Evolutionary conservation across 2,329 filamentous ascomycete genomes (phyloP), one percentile per base, ranked within the genome.

Genomic region (Paracoccidioides lutzii): DNA sequence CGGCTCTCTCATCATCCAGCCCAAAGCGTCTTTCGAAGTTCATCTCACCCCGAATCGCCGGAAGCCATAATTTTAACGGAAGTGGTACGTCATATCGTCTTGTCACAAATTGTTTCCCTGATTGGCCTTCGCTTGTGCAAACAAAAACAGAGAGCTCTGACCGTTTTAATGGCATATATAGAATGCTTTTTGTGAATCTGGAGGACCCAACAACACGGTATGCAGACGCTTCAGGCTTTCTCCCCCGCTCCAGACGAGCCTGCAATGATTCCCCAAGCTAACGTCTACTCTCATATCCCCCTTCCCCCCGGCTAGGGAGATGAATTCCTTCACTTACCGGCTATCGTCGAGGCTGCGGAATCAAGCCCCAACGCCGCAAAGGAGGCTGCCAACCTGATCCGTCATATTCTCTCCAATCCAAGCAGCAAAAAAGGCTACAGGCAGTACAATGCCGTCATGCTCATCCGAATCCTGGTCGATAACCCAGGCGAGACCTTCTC

Each of bases 361-460:
- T 95, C 90, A 33, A 95, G 88, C 49, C 91, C 93, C 7, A 76
- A 78, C 49, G 93, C 93, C 5, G 90, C 91, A 30, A 82, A 84
- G 60, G 87, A 90, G 64, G 88, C 88, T 63, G 89, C 90, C 52
- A 76, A 81, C 61, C 77, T 86, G 61, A 88, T 97, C 66, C 86
- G 88, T 67, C 90, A 88, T 69, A 91, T 85, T 69, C 76, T 98
- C 58, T 79, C 82, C 63, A 85, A 83, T 61, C 86, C 90, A 48
- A 83, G 88, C 71, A 77, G 72, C 61, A 67, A 67, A 38, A 72
- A 76, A 46, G 82, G 88, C 8, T 83, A 87, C 64, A 83, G 84
- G 62, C 91, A 97, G 71, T 97, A 96, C 78, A 96, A 97, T 73
- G 86, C 89, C 60, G 83, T 97, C 65, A 97, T 97, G 93, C 80